A percentile compares a stretch with the other conserved stretches of the same genome.
These are phyloP conservation scores for Alternaria triticina DNA, from an alignment of 2,329 filamentous ascomycete genomes.

Conservation along the genomic window DNA sequence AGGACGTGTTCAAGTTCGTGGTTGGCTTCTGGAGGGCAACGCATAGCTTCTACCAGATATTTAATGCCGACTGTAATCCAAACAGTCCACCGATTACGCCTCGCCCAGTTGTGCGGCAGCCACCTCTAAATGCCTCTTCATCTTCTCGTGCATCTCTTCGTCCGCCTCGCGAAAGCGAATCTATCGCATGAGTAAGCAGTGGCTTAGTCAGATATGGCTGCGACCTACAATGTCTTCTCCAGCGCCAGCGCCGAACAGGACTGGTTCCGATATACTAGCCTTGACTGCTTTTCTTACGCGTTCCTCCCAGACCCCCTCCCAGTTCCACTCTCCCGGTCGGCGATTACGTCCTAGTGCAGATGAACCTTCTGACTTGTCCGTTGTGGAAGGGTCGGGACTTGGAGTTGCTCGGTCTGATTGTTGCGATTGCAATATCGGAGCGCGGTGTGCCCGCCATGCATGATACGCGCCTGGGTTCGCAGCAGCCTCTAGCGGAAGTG, in stretches of 20 bases:
- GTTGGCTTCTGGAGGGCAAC: neutral
- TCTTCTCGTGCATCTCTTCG: constrained; percentile 38
- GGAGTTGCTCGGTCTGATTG: constrained; percentile 25
- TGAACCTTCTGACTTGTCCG: constrained; percentile 23
- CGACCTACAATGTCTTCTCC: constrained; percentile 72
- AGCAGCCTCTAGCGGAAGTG: constrained; percentile 78
- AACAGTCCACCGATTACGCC: constrained; percentile 1
- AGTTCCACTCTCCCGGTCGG: constrained; percentile 88
- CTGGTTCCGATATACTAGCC: constrained; percentile 77
- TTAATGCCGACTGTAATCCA: neutral
- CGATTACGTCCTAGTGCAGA: constrained; percentile 57
- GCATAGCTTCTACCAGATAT: neutral
- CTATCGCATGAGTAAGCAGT: constrained; percentile 26
- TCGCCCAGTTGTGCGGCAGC: constrained; percentile 25
- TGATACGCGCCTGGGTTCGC: constrained; percentile 94
- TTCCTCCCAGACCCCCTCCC: constrained; percentile 96
- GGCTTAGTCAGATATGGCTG: neutral
- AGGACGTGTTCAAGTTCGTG: neutral
- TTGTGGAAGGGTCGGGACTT: constrained; percentile 31
- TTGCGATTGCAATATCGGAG: constrained; percentile 43
- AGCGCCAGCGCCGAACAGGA: constrained; percentile 72
- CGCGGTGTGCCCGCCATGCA: constrained; percentile 81
- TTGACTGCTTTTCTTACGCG: constrained; percentile 81
- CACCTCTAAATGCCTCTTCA: constrained; percentile 38
- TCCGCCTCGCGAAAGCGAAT: constrained; percentile 49